Evolutionary conservation across 345 rosid species (phyloP).

Genomic region (Bruguiera sexangula): DNA sequence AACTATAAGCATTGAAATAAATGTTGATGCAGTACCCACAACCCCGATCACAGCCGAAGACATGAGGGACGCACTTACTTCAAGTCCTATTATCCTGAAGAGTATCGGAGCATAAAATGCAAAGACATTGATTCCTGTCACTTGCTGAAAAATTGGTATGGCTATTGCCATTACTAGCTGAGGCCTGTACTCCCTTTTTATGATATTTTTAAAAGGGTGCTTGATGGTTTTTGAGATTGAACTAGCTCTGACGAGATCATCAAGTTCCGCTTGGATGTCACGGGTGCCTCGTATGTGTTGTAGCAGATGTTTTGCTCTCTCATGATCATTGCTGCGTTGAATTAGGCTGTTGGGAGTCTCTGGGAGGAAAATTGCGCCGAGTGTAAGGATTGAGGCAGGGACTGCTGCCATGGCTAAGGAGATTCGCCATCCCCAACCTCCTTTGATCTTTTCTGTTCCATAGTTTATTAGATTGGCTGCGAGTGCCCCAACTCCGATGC

Average conservation of each 20-base stretch:
- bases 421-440: slow-evolving; percentile 49
- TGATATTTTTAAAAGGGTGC: slow-evolving; percentile 29
- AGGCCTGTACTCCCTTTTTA: slow-evolving; percentile 33
- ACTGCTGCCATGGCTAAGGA: slow-evolving; percentile 41
- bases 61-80: slow-evolving; percentile 28
- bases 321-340: slow-evolving; percentile 22
- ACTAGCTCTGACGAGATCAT: slow-evolving; percentile 40
- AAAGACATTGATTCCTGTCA: slow-evolving; percentile 38
- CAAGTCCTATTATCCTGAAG: slow-evolving; percentile 27
- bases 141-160: slow-evolving; percentile 35
- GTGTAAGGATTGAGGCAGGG: slow-evolving; percentile 30
- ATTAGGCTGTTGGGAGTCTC: slow-evolving; percentile 49
- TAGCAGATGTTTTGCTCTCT: slow-evolving; percentile 25
- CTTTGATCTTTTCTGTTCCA: slow-evolving; percentile 33
- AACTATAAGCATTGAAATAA: slow-evolving; percentile 33
- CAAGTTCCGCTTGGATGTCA: slow-evolving; percentile 35
- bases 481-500: slow-evolving; percentile 30
- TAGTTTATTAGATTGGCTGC: slow-evolving; percentile 39
- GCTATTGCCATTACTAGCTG: slow-evolving; percentile 36
- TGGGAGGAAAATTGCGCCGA: slow-evolving; percentile 41
- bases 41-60: slow-evolving; percentile 14
- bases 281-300: slow-evolving; percentile 29
- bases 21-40: slow-evolving; percentile 20
- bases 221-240: slow-evolving; percentile 22
- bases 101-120: slow-evolving; percentile 34